Evolutionary conservation across 805 yeast genomes (phyloP).

Genomic region (Ogataea henricii): DNA sequence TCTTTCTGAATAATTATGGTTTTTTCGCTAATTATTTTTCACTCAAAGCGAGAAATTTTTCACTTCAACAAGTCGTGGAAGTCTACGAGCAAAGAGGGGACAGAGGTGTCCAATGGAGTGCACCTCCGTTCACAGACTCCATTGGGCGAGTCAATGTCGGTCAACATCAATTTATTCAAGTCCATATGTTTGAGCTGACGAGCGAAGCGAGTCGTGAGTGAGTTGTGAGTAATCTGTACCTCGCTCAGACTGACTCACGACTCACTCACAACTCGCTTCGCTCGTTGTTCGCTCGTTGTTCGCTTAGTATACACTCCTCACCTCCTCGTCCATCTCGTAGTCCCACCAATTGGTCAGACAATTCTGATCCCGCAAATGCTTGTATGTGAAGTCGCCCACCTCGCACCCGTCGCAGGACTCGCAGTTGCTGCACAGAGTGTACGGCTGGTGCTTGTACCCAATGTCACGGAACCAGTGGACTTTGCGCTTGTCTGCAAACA

Average conservation of each 20-base stretch:
- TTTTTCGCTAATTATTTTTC: neutral
- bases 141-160: too few relatives aligned
- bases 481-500: conserved; percentile 66
- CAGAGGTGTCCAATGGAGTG: too few relatives aligned
- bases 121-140: too few relatives aligned
- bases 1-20: neutral
- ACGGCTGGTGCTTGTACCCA: conserved; percentile 77
- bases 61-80: too few relatives aligned
- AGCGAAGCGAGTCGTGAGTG: neutral
- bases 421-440: conserved; percentile 54
- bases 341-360: conserved; percentile 75
- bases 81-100: too few relatives aligned
- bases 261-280: neutral
- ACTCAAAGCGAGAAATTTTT: too few relatives aligned
- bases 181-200: neutral
- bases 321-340: conserved; percentile 37
- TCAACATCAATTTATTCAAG: too few relatives aligned
- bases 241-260: too few relatives aligned
- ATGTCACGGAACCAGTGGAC: conserved; percentile 89
- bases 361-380: conserved; percentile 61
- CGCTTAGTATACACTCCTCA: conserved; percentile 25
- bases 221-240: too few relatives aligned
- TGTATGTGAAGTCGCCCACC: conserved; percentile 58
- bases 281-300: neutral
- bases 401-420: conserved; percentile 60